phyloP scores from a whole-genome alignment of 805 yeast species.

The Debaryomyces prosopidis region DNA sequence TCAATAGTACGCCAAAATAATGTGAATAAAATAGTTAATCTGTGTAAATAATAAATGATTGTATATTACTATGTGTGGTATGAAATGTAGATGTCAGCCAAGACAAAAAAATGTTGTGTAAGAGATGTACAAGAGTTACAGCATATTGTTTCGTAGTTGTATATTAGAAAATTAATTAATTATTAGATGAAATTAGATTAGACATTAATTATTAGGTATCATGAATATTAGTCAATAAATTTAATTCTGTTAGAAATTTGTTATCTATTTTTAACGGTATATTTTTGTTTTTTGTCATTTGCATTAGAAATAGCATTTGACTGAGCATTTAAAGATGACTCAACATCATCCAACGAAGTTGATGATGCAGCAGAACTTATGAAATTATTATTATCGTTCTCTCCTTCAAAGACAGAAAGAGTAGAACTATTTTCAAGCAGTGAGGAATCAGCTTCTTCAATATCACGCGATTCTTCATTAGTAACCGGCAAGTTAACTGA shows the following conservation, averaged over 20 bases:
- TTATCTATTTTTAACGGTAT: conserved; percentile 2
- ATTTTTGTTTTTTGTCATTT: not conserved
- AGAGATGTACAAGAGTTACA: no score
- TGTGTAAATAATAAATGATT: not conserved
- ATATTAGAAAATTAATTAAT: no score
- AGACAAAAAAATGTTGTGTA: no score
- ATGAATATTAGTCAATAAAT: not conserved
- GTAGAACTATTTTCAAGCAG: conserved; percentile 33
- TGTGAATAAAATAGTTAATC: not conserved
- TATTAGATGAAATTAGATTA: not conserved
- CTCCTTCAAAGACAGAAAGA: conserved; percentile 40
- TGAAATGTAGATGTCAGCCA: no score
- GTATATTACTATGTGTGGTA: no score
- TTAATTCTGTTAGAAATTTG: not conserved
- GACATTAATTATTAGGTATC: conserved; percentile 2
- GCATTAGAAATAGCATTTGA: not conserved
- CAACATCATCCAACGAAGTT: conserved; percentile 35
- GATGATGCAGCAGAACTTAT: conserved; percentile 34
- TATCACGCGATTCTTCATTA: conserved; percentile 8
- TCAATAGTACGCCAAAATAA: conserved; percentile 11
- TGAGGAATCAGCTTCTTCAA: conserved; percentile 23
- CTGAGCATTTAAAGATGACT: not conserved
- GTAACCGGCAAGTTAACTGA: conserved; percentile 8
- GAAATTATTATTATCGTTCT: conserved; percentile 14
- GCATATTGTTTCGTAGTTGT: no score